Percentiles rank a stretch among this genome's conserved stretches.
Evolutionary conservation across 306 rosid species (phyloP).

Genomic region (Dalbergia cultrata): DNA sequence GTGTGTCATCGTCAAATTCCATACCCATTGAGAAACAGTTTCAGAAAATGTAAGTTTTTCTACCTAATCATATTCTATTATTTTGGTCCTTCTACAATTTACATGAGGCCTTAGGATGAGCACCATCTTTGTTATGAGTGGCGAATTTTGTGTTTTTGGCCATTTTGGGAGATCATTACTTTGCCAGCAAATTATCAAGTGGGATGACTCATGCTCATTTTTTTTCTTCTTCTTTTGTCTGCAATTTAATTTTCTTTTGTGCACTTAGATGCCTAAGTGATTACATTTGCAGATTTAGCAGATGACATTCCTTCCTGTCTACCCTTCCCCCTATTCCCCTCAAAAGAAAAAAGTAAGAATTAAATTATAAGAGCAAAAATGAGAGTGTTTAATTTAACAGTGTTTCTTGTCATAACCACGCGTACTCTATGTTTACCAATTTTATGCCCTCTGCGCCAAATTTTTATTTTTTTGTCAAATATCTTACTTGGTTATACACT

Average conservation of each 20-base stretch:
- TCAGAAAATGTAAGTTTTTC: conserved; percentile 78
- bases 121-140: conserved; percentile 21
- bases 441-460: conserved; percentile 7
- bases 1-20: conserved; percentile 57
- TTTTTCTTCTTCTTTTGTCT: conserved; percentile 17
- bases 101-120: conserved; percentile 24
- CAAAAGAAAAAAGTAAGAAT: conserved; percentile 5
- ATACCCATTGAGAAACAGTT: conserved; percentile 70
- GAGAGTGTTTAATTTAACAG: conserved; percentile 6
- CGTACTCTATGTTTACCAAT: conserved; percentile 2
- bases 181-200: conserved; percentile 30
- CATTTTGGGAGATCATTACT: conserved; percentile 30
- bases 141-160: conserved; percentile 29
- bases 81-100: conserved; percentile 30
- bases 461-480: conserved; percentile 37
- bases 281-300: conserved; percentile 26
- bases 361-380: background rate
- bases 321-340: background rate
- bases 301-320: conserved; percentile 26
- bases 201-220: conserved; percentile 20
- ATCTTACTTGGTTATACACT: conserved; percentile 31
- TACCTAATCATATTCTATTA: conserved; percentile 29
- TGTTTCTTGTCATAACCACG: conserved; percentile 23
- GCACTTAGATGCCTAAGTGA: conserved; percentile 17
- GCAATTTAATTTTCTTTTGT: conserved; percentile 19